Evolutionary conservation across 2,329 filamentous ascomycete species (phyloP).

Genomic region (Scytalidium sp.): DNA sequence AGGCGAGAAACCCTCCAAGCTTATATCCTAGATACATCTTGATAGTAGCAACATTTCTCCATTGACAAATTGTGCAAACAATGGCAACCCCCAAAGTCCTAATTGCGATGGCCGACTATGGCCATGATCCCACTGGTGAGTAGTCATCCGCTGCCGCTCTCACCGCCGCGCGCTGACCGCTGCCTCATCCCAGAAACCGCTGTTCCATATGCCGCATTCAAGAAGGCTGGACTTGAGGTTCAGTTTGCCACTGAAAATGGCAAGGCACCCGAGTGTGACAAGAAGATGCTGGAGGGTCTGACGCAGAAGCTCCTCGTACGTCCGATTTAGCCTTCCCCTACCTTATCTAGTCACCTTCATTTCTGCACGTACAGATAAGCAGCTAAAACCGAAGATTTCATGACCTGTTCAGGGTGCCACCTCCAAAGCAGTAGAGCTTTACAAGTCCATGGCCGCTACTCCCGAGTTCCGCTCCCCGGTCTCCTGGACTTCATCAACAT

Average conservation of each 20-base stretch:
- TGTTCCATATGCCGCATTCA: slow-evolving; percentile 46
- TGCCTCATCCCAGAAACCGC: slow-evolving; percentile 41
- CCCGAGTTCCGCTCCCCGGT: slow-evolving; percentile 39
- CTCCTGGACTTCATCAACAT: slow-evolving; percentile 41
- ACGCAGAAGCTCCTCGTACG: slow-evolving; percentile 47
- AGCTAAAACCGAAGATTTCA: slow-evolving; percentile 32
- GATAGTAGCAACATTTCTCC: too few species aligned
- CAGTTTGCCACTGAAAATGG: slow-evolving; percentile 49
- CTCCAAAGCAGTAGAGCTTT: slow-evolving; percentile 35
- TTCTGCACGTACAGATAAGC: not conserved
- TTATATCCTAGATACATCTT: too few species aligned
- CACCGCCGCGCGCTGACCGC: not conserved
- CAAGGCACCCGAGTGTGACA: slow-evolving; percentile 44
- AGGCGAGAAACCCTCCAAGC: too few species aligned
- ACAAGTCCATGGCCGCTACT: slow-evolving; percentile 41
- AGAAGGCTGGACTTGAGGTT: slow-evolving; percentile 43
- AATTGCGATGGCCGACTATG: slow-evolving; percentile 52
- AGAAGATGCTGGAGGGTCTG: slow-evolving; percentile 45
- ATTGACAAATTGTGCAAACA: too few species aligned
- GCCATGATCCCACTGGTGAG: slow-evolving; percentile 51
- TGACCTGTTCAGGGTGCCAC: slow-evolving; percentile 54
- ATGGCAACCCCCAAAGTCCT: slow-evolving; percentile 34
- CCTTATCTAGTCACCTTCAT: not conserved
- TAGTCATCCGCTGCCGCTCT: not conserved
- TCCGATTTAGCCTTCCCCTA: slow-evolving; percentile 5